These are phyloP conservation scores for Colletotrichum sansevieriae DNA, from an alignment of 2,329 filamentous ascomycete species.

Conservation along the genomic window DNA sequence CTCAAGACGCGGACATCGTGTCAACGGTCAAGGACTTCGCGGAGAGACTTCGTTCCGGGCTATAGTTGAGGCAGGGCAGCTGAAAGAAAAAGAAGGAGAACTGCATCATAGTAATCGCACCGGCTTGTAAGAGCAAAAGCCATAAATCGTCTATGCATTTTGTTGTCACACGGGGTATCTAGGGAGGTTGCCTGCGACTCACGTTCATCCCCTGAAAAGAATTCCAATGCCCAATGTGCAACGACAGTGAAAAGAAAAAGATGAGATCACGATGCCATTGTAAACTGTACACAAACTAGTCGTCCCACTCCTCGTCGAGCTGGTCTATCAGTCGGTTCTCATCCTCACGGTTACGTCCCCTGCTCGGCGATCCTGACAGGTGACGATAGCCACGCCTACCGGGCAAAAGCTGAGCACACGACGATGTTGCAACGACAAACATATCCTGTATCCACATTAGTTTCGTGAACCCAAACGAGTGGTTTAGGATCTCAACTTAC, in stretches of 20 bases:
- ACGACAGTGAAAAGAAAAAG: background rate
- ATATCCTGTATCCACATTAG: conserved; percentile 63
- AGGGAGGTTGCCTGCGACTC: conserved; percentile 37
- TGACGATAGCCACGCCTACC: conserved; percentile 76
- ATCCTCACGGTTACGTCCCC: conserved; percentile 73
- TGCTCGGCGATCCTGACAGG: conserved; percentile 67
- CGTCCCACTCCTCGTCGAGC: conserved; percentile 97
- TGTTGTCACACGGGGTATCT: conserved; percentile 38
- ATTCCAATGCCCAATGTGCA: conserved; percentile 10
- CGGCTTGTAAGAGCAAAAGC: background rate
- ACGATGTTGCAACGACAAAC: conserved; percentile 76
- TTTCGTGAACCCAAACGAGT: conserved; percentile 41
- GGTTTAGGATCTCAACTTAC: conserved; percentile 60
- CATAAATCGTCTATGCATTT: conserved; percentile 36
- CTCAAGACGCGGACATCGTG: conserved; percentile 57
- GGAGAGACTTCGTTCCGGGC: background rate
- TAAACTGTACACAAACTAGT: conserved; percentile 57
- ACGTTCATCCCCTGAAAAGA: conserved; percentile 23
- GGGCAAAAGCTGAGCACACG: conserved; percentile 76
- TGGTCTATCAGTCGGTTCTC: conserved; percentile 97
- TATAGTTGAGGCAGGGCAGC: background rate
- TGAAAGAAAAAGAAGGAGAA: background rate
- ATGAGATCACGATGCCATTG: background rate
- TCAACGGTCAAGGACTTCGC: conserved; percentile 48
- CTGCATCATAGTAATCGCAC: background rate